Evolutionary conservation across 352 stramenopile species (phyloP), one percentile per base, ranked within the genome.

Genomic region (Pythium grandisporangium): DNA sequence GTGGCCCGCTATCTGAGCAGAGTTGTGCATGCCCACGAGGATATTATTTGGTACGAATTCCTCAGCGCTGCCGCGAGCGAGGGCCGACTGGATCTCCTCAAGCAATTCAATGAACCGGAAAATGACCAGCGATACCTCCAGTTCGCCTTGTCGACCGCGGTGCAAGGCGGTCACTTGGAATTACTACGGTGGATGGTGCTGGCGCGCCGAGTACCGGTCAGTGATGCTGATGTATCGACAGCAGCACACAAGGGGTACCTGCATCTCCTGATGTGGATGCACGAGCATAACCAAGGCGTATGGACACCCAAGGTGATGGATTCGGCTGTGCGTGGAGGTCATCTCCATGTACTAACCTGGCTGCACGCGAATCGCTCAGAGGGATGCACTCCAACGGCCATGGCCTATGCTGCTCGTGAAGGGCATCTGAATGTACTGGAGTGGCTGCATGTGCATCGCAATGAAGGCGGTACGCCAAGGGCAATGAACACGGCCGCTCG

Each of bases 1-100:
- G 17, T 58, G 12, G 50, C 32, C 16, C 25, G 29, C 16, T 57
- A 38, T 17, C 36, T 57, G n/a, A n/a, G n/a, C 2, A 21, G 27
- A 32, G 27, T 14, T 8, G 14, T 32, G 8, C 8, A 14, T 32
- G 27, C 27, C 14, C 8, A 32, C 8, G 27, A 32, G 27, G 27
- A 32, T 14, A 14, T 32, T 8, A 32, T 14, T 8, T 32, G 27
- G 27, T 14, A 32, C 8, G 8, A 14, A 32, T 8, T 32, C 27
- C 27, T n/a, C n/a, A n/a, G 14, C 27, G 27, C 10, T 8, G 27
- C 27, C 8, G 27, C 27, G 14, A 8, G 14, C 14, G 27, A 8
- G 10, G 27, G 27, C 10, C 27, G 27, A 32, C 27, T 32, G 10
- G 27, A 32, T 14, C 10, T 32, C 14, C 14, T 32, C 10, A 8